Evolutionary conservation across 208 protist genomes (phyloP).

Genomic region (Kentomonas sorsogonicus): DNA sequence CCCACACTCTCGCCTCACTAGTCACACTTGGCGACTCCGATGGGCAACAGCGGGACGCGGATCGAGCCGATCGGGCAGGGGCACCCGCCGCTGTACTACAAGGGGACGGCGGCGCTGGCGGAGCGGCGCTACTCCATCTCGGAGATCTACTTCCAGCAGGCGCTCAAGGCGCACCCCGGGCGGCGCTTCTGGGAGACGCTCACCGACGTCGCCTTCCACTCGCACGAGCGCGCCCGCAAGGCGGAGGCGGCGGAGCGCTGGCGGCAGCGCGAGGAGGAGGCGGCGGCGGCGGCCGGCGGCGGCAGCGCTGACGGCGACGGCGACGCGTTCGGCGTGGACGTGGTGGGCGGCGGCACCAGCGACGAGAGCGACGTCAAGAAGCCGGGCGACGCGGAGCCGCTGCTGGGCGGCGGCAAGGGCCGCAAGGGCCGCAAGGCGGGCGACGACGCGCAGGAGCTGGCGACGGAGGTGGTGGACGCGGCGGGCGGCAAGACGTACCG

Average conservation of each 20-base stretch:
- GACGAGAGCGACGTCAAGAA: constrained; percentile 1
- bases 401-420: not conserved
- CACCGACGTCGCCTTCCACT: constrained; percentile 15
- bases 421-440: not conserved
- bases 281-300: not conserved
- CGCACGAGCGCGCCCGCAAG: too few relatives aligned
- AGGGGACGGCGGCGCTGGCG: constrained; percentile 19
- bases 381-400: constrained; percentile 5
- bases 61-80: constrained; percentile 14
- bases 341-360: not conserved
- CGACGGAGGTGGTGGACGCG: not conserved
- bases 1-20: too few relatives aligned
- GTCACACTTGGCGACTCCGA: not conserved
- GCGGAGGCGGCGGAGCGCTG: too few relatives aligned
- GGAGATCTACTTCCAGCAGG: constrained; percentile 35
- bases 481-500: too few relatives aligned
- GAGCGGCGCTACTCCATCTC: constrained; percentile 34
- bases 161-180: constrained; percentile 30
- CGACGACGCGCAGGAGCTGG: not conserved
- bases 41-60: not conserved
- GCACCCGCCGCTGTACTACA: constrained; percentile 25
- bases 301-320: not conserved
- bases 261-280: not conserved
- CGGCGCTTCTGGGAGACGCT: constrained; percentile 22
- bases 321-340: not conserved